Conservation (phyloP, 768 basidiomycete genomes). For the Sporobolomyces pararoseus region DNA sequence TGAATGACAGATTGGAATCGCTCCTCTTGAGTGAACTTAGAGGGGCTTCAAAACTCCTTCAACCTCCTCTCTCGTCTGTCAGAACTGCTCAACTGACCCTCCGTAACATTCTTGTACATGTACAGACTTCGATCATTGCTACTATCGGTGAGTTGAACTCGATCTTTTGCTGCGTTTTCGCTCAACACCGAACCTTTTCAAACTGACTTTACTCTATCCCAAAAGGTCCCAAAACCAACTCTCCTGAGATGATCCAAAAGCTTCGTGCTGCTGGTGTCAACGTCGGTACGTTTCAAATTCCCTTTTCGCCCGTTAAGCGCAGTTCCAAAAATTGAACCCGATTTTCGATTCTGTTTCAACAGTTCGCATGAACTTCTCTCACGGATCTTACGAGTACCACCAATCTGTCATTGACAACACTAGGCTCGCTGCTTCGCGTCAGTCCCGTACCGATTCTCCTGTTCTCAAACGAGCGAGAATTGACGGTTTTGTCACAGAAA, state of each 20-base stretch:
- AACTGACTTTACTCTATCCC: not conserved
- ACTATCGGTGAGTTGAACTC: constrained; percentile 73
- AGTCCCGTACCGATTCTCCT: constrained; percentile 43
- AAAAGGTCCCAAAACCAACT: constrained; percentile 88
- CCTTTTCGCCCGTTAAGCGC: constrained; percentile 5
- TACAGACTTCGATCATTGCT: constrained; percentile 91
- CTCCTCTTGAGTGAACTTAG: not conserved
- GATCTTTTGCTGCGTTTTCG: not conserved
- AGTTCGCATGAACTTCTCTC: constrained; percentile 99
- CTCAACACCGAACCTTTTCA: no score
- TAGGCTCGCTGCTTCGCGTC: constrained; percentile 74
- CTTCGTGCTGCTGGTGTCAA: constrained; percentile 91
- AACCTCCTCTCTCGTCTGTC: not conserved
- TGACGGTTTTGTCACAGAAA: constrained; percentile 53
- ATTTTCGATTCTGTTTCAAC: not conserved
- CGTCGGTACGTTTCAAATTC: constrained; percentile 65
- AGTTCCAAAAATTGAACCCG: not conserved
- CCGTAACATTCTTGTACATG: not conserved
- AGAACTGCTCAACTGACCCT: not conserved
- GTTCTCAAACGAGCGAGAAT: not conserved
- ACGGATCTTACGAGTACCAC: constrained; percentile 97
- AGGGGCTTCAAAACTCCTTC: constrained; percentile 16
- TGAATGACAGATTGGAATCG: not conserved
- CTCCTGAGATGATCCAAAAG: constrained; percentile 76
- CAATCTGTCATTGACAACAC: constrained; percentile 99